Conservation (phyloP, 1,139 yeast species). For the Geotrichum aggregatum region DNA sequence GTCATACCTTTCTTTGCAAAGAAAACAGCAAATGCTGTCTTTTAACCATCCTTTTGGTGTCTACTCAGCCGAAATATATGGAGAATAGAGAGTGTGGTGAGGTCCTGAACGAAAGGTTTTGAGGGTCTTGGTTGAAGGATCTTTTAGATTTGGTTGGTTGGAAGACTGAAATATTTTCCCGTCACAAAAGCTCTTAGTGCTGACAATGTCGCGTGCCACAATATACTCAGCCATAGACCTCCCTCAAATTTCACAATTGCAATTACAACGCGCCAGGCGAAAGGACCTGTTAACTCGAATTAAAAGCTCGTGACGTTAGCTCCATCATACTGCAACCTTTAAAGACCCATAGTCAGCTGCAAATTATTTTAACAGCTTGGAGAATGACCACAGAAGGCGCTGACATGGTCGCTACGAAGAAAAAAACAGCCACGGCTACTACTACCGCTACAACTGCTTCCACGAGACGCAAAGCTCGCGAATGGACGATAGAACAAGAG, state of each 20-base stretch:
- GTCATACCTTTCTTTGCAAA: conserved; percentile 22
- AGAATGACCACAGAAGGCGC: background rate
- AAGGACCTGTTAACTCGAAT: background rate
- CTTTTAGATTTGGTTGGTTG: conserved; percentile 18
- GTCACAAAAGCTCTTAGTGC: background rate
- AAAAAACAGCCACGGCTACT: background rate
- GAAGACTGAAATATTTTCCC: conserved; percentile 1
- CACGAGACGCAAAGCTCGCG: conserved; percentile 23
- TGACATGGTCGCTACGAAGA: conserved; percentile 2
- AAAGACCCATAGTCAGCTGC: no score
- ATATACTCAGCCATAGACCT: background rate
- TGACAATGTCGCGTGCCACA: background rate
- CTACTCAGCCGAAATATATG: background rate
- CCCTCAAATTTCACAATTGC: background rate
- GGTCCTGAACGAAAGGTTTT: background rate
- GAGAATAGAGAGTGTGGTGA: background rate
- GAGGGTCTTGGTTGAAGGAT: no score
- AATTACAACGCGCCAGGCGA: background rate
- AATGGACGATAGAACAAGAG: conserved; percentile 64
- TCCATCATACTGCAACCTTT: no score
- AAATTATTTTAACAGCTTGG: background rate
- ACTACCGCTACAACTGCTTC: background rate
- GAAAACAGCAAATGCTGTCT: conserved; percentile 23
- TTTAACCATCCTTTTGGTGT: conserved; percentile 19
- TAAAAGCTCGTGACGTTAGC: no score